phyloP scores from a whole-genome alignment of 768 basidiomycete genomes.

The Tylopilus rubrobrunneus region DNA sequence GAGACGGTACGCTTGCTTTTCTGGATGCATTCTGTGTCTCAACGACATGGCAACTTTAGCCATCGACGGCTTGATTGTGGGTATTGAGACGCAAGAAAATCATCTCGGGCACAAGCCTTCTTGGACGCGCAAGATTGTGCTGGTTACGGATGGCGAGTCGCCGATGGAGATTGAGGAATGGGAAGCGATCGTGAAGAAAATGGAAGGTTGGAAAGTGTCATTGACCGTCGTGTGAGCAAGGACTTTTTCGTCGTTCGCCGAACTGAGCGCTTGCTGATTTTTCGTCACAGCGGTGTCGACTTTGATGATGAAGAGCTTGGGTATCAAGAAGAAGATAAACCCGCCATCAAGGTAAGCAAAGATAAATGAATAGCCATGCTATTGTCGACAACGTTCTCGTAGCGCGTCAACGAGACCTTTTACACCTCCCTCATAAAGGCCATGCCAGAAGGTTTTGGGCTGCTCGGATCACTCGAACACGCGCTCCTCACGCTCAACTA shows the following conservation, averaged over 20 bases:
- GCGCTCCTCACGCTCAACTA: constrained; percentile 26
- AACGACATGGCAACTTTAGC: constrained; percentile 41
- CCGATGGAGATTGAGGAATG: constrained; percentile 73
- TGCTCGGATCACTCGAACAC: constrained; percentile 28
- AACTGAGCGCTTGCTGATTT: too few species aligned
- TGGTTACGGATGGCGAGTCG: constrained; percentile 84
- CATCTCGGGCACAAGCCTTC: constrained; percentile 69
- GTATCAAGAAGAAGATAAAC: constrained; percentile 66
- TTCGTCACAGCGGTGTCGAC: constrained; percentile 67
- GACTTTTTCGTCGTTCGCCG: background rate
- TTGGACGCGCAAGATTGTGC: constrained; percentile 80
- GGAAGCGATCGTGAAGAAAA: constrained; percentile 62
- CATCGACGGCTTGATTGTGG: constrained; percentile 85
- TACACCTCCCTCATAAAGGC: constrained; percentile 44
- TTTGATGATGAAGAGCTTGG: constrained; percentile 73
- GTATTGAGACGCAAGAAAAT: constrained; percentile 68
- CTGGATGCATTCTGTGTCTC: background rate
- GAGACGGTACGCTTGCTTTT: constrained; percentile 55
- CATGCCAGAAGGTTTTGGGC: constrained; percentile 30
- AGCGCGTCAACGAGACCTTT: constrained; percentile 77
- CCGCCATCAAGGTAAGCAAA: constrained; percentile 61
- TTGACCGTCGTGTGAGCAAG: constrained; percentile 68
- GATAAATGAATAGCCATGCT: background rate
- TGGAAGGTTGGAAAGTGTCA: constrained; percentile 54
- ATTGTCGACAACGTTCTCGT: background rate